Base-by-base conservation (phyloP, 345 rosid species). In the Triadica sebifera region DNA sequence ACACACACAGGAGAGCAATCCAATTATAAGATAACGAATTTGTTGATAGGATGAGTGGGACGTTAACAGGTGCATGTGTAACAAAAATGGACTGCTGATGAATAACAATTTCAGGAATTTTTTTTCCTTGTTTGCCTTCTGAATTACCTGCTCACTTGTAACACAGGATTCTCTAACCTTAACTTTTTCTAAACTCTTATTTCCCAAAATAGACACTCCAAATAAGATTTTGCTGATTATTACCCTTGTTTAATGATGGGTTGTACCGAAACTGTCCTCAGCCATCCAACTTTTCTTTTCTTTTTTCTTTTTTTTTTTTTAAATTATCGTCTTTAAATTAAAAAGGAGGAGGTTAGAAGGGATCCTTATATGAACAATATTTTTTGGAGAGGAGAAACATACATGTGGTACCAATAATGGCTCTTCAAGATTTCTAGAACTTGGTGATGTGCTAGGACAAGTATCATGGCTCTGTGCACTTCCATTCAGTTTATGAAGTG, bases 401-500 rank as follows among this genome's bases (percentile, higher is more conserved):
- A 94, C 98, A 96, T 85, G 93, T 17, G 83, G 75, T 38, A 71
- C 86, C 74, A 70, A 29, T 29, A 29, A 77, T 63, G 85, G 83
- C 78, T 87, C 94, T 76, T 83, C 83, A 46, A 55, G 59, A 50
- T 73, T 75, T 43, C 75, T 69, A 65, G 81, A 75, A 73, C 77
- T 85, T 38, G 91, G 89, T 9, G 93, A 89, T 61, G 86, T 65
- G 65, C 81, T 52, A 20, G 85, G 85, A 59, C 87, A 84, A 69
- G 80, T 50, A 17, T 83, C 85, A 64, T 69, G 13, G 74, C 34
- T 29, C 34, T 77, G 75, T 75, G 80, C 87, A 67, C 80, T 85
- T 81, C 90, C 97, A 70, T 88, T 86, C 78, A 87, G 57, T 68
- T 87, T 87, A 67, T 80, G 86, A 10, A 84, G 43, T 46, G 71